Evolutionary conservation across 1,139 yeast species (phyloP), one percentile per base, ranked within the genome.

Genomic region (Eremothecium gossypii): DNA sequence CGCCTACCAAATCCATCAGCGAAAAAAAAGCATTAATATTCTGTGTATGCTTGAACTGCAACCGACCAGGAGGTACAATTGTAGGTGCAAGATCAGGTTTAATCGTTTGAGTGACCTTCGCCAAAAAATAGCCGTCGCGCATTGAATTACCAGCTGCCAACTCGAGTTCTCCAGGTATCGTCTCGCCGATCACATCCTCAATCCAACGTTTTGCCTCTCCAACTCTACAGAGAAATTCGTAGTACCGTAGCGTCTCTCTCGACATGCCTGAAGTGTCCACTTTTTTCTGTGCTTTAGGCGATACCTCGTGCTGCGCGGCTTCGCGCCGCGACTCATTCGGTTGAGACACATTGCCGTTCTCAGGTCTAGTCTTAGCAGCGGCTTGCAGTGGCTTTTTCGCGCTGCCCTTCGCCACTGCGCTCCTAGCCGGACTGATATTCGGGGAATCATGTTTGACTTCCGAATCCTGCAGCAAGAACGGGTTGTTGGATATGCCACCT

Each of bases 21-120:
- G 76, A 72, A 60, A 91, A 82, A 62, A 91, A 91, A 26, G 81
- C 71, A 57, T 87, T 86, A 55, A 91, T 91, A 57, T 91, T 91
- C 59, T 93, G 97, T 0, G 96, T 86, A 60, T 87, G 96, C 48
- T 84, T 77, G 67, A 85, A 91, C 59, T 86, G 94, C 36, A 86
- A 68, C 45, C 75, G 77, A 2, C 73, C 72, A n/a, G 74, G 67
- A 17, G 76, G 76, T 46, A 72, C 73, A 11, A 81, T 75, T 41
- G 67, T 66, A 33, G 68, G 72, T 10, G 79, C 83, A 3, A 77
- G 65, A 0, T 71, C 70, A 0, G 96, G 94, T 37, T 83, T 76
- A 41, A 91, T 79, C 2, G 70, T 73, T 51, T 77, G 75, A 4
- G 95, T 79, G 31, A 91, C 64, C 55, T 83, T 80, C 1, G 97